Base-by-base conservation (phyloP, 805 yeast genomes). In the Grigorovia yakushimaensis region DNA sequence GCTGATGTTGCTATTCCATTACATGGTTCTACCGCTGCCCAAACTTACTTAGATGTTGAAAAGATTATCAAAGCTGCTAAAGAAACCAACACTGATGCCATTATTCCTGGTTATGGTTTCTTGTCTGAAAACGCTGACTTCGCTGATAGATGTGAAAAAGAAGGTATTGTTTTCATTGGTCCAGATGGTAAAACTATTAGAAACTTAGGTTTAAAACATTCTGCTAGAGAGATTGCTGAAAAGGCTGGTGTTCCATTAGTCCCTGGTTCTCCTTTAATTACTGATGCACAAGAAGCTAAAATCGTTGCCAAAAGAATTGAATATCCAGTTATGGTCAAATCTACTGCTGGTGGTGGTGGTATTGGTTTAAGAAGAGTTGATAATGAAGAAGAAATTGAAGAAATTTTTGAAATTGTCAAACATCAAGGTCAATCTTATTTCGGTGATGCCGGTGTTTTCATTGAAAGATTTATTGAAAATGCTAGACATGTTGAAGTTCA, bases 271-370 rank as follows among this genome's bases (percentile, higher is more conserved):
- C 94, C 88, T 8, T 73, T 93, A 54, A 81, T 91, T 36, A 70
- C 76, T 1, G 70, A 78, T 51, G 74, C 89, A 11, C 74, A 74
- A 10, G 96, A 85, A 58, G 98, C 98, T 3, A 71, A 73, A 48
- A 73, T 69, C 50, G 77, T 82, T 52, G 98, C 96, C 15, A 80
- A 77, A 17, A 69, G 76, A 57, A 71, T 91, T 44, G 84, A 77
- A 48, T 93, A 87, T 58, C 98, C 98, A 24, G 79, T 91, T 33
- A 91, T 91, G 98, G 86, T 93, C 44, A 91, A 91, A 68, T 84
- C 95, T 22, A 93, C 98, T 51, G 98, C 98, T 22, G 98, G 98
- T 64, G 98, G 98, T 61, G 98, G 98, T 67, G 98, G 98, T 69
- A 91, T 91, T 60, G 98, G 98, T 54, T 72, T 91, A 56, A 97